Base-by-base conservation (phyloP, 1,139 yeast genomes). In the Magnusiomyces magnusii region DNA sequence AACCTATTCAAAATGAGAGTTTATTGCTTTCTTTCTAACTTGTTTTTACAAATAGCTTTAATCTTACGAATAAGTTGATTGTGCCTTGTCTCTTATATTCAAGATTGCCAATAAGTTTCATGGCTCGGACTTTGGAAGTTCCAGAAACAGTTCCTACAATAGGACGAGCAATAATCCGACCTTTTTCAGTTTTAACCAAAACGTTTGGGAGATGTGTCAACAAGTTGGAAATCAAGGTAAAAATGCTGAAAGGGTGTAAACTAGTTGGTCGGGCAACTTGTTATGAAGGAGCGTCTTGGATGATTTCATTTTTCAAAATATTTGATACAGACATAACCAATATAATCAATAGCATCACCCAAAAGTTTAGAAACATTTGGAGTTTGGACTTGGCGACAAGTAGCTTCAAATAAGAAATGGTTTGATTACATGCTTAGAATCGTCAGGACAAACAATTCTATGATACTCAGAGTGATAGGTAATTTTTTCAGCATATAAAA, bases 131-230 rank as follows among this genome's bases (percentile, higher is more conserved):
- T 75, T 93, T 93, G 59, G 99, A 99, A 0, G 99, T 98, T 49
- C 99, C 99, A 62, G 96, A 86, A 17, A 93, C 98, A 1, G 99
- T 88, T 53, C 99, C 99, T 1, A 99, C 99, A 71, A 93, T 93
- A 31, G 99, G 99, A 72, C 93, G 98, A 2, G 98, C 93, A 54
- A 92, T 80, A 39, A 93, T 82, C 66, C 88, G 83, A 63, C 87
- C 85, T 51, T 85, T 78, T 66, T 91, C 97, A 2, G 89, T 78
- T 73, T 89, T 89, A 59, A 93, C 98, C n/a, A 59, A 93, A 78
- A 61, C 92, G 77, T 72, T 93, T 99, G 0, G 99, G 99, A 23
- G 97, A 90, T 0, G 99, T 99, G 51, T 99, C 99, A 59, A 93
- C 93, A 58, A 93, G 82, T 72, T 92, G 97, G 77, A 93, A 93